Evolutionary conservation across 306 rosid species (phyloP), one percentile per base, ranked within the genome.

Genomic region (Cicer bijugum): DNA sequence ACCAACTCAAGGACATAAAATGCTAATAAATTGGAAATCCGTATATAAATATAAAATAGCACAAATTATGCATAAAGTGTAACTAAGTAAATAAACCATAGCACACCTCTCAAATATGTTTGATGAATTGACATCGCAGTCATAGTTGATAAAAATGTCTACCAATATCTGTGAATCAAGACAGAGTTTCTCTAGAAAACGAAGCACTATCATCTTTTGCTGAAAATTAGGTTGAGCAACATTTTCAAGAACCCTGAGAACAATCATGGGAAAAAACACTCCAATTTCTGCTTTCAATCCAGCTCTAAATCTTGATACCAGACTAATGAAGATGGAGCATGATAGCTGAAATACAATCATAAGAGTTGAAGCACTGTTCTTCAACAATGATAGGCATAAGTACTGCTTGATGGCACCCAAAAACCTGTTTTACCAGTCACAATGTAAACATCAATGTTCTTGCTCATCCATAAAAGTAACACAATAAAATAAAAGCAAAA

Each of bases 251-350:
- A 95, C 99, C 81, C 99, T 88, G 82, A 95, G 91, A 76, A 95
- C 97, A 82, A 95, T 95, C 99, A 95, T 95, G 53, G 99, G 99
- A 78, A 86, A 95, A 83, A 95, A 95, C 0, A 95, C 97, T 78
- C 99, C 99, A 72, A 95, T 95, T 85, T 95, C 97, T 35, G 99
- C 99, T 85, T 95, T 95, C 79, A 95, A 71, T 56, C 99, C 99
- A 78, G 97, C 92, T 90, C 99, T 92, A 87, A 95, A 95, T 78
- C 99, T 88, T 80, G 97, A 88, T 61, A 95, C 97, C 78, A 95
- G 93, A 82, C 99, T 95, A 72, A 95, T 92, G 86, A 95, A 92
- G 74, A 95, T 92, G 85, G 99, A 95, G 86, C 97, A 95, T 51
- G 99, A 95, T 78, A 95, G 85, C 86, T 95, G 99, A 81, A 90